Conservation (phyloP, 2,329 filamentous ascomycete species). For the Alternaria ventricosa region DNA sequence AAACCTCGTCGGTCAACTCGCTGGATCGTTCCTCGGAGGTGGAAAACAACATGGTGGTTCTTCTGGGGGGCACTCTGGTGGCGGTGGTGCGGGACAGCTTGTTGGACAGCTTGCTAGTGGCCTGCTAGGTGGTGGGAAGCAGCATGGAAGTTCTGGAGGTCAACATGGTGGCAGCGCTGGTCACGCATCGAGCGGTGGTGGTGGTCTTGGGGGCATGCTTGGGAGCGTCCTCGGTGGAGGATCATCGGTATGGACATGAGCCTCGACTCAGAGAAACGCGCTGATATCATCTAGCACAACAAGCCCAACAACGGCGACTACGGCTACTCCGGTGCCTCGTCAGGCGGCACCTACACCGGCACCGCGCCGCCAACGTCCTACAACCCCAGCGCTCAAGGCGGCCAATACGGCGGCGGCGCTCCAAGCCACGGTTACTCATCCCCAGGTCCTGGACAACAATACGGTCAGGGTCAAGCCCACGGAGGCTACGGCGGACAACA, state of each 20-base stretch:
- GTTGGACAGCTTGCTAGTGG: conserved; percentile 64
- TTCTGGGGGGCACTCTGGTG: conserved; percentile 32
- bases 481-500: conserved; percentile 20
- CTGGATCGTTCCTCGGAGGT: conserved; percentile 53
- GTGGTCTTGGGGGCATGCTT: conserved; percentile 35
- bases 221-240: conserved; percentile 47
- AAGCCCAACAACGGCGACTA: conserved; percentile 60
- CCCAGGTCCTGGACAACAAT: conserved; percentile 25
- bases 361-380: conserved; percentile 69
- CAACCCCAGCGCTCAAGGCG: conserved; percentile 51
- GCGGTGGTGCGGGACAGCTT: conserved; percentile 48
- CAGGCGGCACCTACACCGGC: conserved; percentile 65
- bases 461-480: conserved; percentile 21
- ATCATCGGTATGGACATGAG: conserved; percentile 34
- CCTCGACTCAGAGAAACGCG: neutral
- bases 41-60: conserved; percentile 35
- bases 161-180: conserved; percentile 55
- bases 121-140: conserved; percentile 49
- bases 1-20: conserved; percentile 62
- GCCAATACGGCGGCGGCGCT: conserved; percentile 27
- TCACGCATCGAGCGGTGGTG: conserved; percentile 22
- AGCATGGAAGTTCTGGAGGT: conserved; percentile 51
- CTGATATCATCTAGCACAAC: conserved; percentile 32
- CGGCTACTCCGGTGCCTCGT: conserved; percentile 59
- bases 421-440: conserved; percentile 30